Conservation (phyloP, 306 rosid genomes). For the Cicer bijugum region DNA sequence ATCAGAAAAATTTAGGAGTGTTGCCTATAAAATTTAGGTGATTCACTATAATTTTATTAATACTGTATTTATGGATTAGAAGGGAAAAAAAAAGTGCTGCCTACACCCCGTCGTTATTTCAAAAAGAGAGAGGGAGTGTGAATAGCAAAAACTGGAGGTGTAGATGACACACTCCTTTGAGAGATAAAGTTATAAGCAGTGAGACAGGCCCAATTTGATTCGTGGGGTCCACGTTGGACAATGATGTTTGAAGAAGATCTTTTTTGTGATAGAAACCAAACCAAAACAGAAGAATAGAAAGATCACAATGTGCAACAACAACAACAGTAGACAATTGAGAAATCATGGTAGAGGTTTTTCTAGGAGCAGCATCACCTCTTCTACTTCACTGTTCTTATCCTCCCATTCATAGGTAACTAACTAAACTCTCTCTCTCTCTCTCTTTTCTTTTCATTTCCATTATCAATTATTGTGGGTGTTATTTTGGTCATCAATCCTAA, state of each 20-base stretch:
- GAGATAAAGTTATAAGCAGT: background rate
- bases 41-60: too few relatives aligned
- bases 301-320: conserved; percentile 37
- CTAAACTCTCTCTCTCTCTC: background rate
- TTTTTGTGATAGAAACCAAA: conserved; percentile 20
- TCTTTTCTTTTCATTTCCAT: background rate
- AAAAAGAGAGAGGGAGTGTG: background rate
- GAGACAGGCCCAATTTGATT: conserved; percentile 36
- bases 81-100: too few relatives aligned
- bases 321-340: conserved; percentile 38
- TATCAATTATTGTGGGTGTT: background rate
- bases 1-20: too few relatives aligned
- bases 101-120: too few relatives aligned
- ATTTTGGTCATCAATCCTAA: background rate
- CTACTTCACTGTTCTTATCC: conserved; percentile 55
- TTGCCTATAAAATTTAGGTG: too few relatives aligned
- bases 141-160: background rate
- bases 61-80: too few relatives aligned
- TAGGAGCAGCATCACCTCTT: conserved; percentile 54
- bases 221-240: conserved; percentile 36
- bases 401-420: conserved; percentile 54
- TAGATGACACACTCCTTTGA: background rate
- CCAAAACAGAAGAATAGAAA: conserved; percentile 22
- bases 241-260: conserved; percentile 45
- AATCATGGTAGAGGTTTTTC: conserved; percentile 66